Conservation (phyloP, 345 rosid species). For the Hibiscus syriacus region DNA sequence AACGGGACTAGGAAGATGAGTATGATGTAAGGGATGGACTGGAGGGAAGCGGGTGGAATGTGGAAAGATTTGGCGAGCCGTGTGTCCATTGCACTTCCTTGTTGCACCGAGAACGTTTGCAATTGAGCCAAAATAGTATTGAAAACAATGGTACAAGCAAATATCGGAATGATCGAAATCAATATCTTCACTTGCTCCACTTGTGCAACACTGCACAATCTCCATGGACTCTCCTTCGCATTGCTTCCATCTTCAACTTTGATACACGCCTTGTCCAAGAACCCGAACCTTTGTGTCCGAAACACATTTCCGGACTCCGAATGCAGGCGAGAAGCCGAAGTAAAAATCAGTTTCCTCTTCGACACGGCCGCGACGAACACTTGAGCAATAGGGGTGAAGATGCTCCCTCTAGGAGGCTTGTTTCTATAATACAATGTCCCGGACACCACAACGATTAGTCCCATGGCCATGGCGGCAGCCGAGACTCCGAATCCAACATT, state of each 20-base stretch:
- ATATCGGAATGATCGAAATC: conserved; percentile 71
- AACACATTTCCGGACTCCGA: neutral
- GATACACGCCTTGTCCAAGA: conserved; percentile 92
- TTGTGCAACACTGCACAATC: conserved; percentile 69
- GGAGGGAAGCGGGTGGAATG: conserved; percentile 98
- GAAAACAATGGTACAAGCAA: conserved; percentile 89
- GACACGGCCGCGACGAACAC: conserved; percentile 79
- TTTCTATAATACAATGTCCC: conserved; percentile 73
- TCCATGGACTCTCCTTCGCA: conserved; percentile 73
- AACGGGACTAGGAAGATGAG: conserved; percentile 74
- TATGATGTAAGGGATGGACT: conserved; percentile 86
- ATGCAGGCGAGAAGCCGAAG: neutral
- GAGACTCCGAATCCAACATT: conserved; percentile 92
- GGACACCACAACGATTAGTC: conserved; percentile 62
- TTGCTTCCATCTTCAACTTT: conserved; percentile 38
- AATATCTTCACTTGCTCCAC: conserved; percentile 83
- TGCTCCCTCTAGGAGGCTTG: conserved; percentile 78
- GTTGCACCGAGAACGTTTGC: conserved; percentile 95
- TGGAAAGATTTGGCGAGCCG: conserved; percentile 55
- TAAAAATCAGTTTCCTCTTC: conserved; percentile 61
- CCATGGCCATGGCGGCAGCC: conserved; percentile 89
- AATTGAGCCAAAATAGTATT: conserved; percentile 95
- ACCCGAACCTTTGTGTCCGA: conserved; percentile 31
- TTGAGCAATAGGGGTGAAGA: conserved; percentile 77
- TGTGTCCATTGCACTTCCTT: conserved; percentile 82